These are phyloP conservation scores for Alternaria postmessia DNA, from an alignment of 2,329 filamentous ascomycete genomes.

Conservation along the genomic window DNA sequence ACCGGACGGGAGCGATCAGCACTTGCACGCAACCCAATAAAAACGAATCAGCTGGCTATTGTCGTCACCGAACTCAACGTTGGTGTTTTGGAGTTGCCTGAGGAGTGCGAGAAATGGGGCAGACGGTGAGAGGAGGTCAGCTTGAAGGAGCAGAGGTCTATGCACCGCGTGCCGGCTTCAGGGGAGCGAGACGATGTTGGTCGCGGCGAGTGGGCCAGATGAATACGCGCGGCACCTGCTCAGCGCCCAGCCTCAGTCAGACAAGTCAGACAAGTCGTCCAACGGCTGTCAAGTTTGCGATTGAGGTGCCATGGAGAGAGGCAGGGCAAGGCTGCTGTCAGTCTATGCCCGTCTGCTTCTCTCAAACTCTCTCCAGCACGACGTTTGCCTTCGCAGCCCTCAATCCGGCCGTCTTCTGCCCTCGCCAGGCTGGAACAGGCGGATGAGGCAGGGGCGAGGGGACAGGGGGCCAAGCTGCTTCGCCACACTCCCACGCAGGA, in stretches of 20 bases:
- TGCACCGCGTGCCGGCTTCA: slow-evolving; percentile 32
- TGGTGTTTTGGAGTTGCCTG: slow-evolving; percentile 34
- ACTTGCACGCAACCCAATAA: slow-evolving; percentile 29
- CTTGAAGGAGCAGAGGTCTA: slow-evolving; percentile 28
- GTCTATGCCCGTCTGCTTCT: neutral
- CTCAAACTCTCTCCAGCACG: slow-evolving; percentile 7
- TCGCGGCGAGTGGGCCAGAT: slow-evolving; percentile 36
- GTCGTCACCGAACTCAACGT: slow-evolving; percentile 26
- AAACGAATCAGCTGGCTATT: slow-evolving; percentile 18
- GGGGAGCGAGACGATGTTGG: slow-evolving; percentile 41
- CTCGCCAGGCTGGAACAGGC: slow-evolving; percentile 11
- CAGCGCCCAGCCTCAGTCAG: slow-evolving; percentile 25
- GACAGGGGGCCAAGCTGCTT: slow-evolving; percentile 18
- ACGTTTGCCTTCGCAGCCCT: slow-evolving; percentile 13
- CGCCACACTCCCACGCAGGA: slow-evolving; percentile 36
- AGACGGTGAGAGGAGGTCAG: slow-evolving; percentile 30
- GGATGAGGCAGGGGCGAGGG: slow-evolving; percentile 27
- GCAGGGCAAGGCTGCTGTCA: neutral
- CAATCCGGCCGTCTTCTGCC: slow-evolving; percentile 19
- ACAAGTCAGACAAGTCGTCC: slow-evolving; percentile 10
- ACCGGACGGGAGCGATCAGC: slow-evolving; percentile 45
- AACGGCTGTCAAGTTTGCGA: slow-evolving; percentile 14
- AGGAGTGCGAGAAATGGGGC: slow-evolving; percentile 34
- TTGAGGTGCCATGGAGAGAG: neutral
- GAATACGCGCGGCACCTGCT: slow-evolving; percentile 34